Conservation (phyloP, 192 early-diverging fungal species). For the Linnemannia elongata region DNA sequence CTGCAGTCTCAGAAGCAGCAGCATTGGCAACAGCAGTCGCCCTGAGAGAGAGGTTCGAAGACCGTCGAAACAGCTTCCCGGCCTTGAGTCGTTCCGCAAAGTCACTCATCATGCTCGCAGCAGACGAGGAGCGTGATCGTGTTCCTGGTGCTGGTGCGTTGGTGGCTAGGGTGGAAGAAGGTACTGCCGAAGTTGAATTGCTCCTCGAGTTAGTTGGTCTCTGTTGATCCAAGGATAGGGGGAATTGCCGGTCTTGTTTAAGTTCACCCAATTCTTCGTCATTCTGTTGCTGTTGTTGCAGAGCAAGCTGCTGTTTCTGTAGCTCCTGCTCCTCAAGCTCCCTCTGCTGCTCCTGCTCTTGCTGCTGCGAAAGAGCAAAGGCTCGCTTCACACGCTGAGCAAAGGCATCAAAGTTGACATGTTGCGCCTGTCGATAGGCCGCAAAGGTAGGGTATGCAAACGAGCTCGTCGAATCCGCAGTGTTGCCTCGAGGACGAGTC, state of each 20-base stretch:
- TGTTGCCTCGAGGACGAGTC: conserved; percentile 44
- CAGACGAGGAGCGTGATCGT: conserved; percentile 34
- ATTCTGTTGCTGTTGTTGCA: not conserved
- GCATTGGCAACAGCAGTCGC: not conserved
- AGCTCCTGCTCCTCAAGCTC: not conserved
- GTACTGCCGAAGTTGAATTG: conserved; percentile 16
- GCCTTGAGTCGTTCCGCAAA: conserved; percentile 49
- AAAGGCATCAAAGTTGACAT: conserved; percentile 42
- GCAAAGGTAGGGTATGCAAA: conserved; percentile 40
- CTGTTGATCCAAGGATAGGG: not conserved
- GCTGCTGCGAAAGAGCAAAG: conserved; percentile 31
- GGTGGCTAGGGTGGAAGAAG: conserved; percentile 5
- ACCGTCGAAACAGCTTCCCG: conserved; percentile 29
- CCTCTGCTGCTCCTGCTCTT: conserved; percentile 23
- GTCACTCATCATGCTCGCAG: conserved; percentile 47
- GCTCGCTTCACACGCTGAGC: conserved; percentile 42
- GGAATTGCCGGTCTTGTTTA: not conserved
- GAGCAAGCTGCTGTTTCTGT: conserved; percentile 16
- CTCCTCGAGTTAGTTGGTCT: conserved; percentile 21
- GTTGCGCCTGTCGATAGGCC: conserved; percentile 46
- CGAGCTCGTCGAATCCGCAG: conserved; percentile 45
- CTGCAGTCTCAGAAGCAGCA: not conserved
- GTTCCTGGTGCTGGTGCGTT: conserved; percentile 16
- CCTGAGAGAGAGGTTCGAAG: conserved; percentile 1
- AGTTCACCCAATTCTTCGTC: conserved; percentile 7